phyloP scores from a whole-genome alignment of 768 basidiomycete species.

The Suillus lakei region DNA sequence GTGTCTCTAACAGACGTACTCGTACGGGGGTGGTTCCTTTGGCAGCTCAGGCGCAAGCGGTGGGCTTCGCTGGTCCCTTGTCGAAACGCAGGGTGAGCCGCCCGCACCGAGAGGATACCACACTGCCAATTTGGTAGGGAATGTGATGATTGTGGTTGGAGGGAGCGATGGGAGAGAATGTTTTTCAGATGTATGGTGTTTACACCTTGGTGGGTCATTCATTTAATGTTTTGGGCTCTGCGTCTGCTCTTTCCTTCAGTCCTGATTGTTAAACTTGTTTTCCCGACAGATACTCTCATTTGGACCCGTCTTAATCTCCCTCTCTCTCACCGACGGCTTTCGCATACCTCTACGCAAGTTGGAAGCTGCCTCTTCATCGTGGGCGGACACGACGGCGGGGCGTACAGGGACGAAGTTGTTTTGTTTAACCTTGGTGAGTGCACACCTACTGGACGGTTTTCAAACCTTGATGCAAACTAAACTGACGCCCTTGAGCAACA shows the following conservation, averaged over 20 bases:
- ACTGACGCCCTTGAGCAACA: slow-evolving; percentile 33
- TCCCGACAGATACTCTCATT: slow-evolving; percentile 26
- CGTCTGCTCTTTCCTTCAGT: background rate
- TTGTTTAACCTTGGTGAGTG: slow-evolving; percentile 86
- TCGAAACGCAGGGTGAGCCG: slow-evolving; percentile 58
- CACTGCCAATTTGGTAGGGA: slow-evolving; percentile 84
- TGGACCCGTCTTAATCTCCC: slow-evolving; percentile 33
- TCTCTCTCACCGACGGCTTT: slow-evolving; percentile 60
- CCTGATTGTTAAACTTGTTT: background rate
- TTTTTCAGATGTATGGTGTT: slow-evolving; percentile 86
- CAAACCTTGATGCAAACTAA: background rate
- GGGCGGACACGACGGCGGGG: slow-evolving; percentile 84
- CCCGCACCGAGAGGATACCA: slow-evolving; percentile 85
- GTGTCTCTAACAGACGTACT: background rate
- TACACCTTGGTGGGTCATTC: slow-evolving; percentile 71
- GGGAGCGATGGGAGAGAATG: slow-evolving; percentile 91
- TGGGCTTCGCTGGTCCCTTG: slow-evolving; percentile 60
- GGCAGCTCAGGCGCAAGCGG: slow-evolving; percentile 8
- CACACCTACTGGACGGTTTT: background rate
- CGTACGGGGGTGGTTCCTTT: slow-evolving; percentile 18
- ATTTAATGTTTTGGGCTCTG: slow-evolving; percentile 30
- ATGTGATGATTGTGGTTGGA: slow-evolving; percentile 87
- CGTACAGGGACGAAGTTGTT: slow-evolving; percentile 76
- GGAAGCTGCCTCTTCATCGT: slow-evolving; percentile 90
- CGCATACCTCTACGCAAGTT: slow-evolving; percentile 88